These are phyloP conservation scores for Melocanna baccifera DNA, from an alignment of 176 grass and related monocot genomes.

Conservation along the genomic window DNA sequence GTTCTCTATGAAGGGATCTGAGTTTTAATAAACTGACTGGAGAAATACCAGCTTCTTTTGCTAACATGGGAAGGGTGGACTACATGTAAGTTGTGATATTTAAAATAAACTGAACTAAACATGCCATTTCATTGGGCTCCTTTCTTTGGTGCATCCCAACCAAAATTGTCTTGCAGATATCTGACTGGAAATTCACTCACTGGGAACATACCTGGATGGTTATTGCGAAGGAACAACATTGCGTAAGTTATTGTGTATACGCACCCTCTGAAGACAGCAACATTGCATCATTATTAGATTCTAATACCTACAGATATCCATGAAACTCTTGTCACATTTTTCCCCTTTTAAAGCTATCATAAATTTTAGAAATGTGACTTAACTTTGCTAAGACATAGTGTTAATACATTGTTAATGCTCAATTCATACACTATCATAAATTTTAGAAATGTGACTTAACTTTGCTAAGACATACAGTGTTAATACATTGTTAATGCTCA, in stretches of 20 bases:
- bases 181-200: conserved; percentile 76
- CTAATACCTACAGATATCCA: conserved; percentile 7
- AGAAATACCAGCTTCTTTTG: conserved; percentile 66
- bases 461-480: not conserved
- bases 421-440: not conserved
- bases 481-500: not conserved
- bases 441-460: not conserved
- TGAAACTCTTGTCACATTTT: not conserved
- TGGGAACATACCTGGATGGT: conserved; percentile 72
- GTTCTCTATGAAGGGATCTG: conserved; percentile 66
- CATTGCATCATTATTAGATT: not conserved
- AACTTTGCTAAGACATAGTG: not conserved
- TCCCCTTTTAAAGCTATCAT: not conserved
- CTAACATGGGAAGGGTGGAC: conserved; percentile 51
- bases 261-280: conserved; percentile 11
- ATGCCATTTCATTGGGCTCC: not conserved
- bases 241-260: conserved; percentile 51
- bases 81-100: conserved; percentile 64
- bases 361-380: not conserved
- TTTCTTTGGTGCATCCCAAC: conserved; percentile 16
- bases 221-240: conserved; percentile 62
- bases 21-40: conserved; percentile 83
- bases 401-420: not conserved
- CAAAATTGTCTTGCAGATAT: conserved; percentile 53
- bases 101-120: conserved; percentile 10